Base-by-base conservation (phyloP, 805 yeast genomes). In the Candida sithepensis region DNA sequence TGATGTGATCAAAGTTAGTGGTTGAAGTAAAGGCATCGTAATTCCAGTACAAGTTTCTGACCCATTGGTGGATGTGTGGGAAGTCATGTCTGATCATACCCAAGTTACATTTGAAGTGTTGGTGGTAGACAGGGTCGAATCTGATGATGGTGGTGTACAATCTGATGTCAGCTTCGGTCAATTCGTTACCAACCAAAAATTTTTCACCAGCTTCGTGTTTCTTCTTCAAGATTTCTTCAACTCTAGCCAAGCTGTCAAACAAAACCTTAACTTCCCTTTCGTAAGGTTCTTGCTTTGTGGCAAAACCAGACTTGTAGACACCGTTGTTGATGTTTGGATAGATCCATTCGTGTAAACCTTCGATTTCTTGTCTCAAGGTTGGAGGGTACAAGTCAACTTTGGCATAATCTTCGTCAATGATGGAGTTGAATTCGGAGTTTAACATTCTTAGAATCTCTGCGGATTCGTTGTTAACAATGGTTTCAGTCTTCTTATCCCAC, bases 61-160 rank as follows among this genome's bases (percentile, higher is more conserved):
- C 66, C 96, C 96, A 92, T 50, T 79, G 71, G 68, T 89, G 85
- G 45, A 91, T 67, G 57, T 74, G 69, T 20, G 97, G 97, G 65
- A 81, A 92, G 53, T 88, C 87, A 39, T 60, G 65, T 62, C 97
- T 79, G 58, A 92, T 86, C 73, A 83, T 85, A 42, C 83, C 83
- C 51, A 89, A 66, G 67, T 92, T 92, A 67, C 96, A 88, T 70
- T 92, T 94, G 79, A 92, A 94, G 67, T 92, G 97, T 67, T 91
- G 96, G 45, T 85, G 92, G 63, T 92, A 92, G 20, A 90, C 96
- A 1, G 95, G 86, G 65, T 92, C 98, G 60, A 92, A 92, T 59
- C 99, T 80, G 39, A 89, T 74, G 49, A 92, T 83, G 2, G 98
- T 92, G 21, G 97, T 82, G 70, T 71, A 92, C 43, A 92, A 77